Evolutionary conservation across 768 basidiomycete genomes (phyloP).

Genomic region (Lactarius sp.): DNA sequence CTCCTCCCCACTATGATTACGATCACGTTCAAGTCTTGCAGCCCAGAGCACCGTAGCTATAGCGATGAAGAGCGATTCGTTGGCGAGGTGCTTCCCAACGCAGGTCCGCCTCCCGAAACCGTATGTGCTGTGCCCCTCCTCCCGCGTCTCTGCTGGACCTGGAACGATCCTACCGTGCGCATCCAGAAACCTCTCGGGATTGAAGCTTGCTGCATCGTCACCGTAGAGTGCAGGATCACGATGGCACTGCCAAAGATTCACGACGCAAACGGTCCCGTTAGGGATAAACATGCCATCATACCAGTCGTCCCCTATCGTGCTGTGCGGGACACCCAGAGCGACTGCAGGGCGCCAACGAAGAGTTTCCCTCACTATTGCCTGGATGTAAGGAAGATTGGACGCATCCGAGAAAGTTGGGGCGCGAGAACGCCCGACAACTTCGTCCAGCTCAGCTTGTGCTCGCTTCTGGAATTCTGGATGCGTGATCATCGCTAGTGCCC

Average conservation of each 20-base stretch:
- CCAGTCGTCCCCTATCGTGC: conserved; percentile 27
- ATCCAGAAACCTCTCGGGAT: conserved; percentile 24
- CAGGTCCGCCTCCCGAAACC: conserved; percentile 24
- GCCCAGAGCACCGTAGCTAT: conserved; percentile 27
- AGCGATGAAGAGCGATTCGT: conserved; percentile 23
- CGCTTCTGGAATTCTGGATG: no score
- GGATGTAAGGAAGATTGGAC: no score
- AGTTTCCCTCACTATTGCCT: no score
- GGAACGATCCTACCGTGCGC: neutral
- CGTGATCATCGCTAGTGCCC: conserved; percentile 20
- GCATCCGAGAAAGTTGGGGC: conserved; percentile 3
- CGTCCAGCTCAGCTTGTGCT: no score
- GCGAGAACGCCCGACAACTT: neutral
- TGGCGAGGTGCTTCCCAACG: conserved; percentile 23
- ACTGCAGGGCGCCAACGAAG: neutral
- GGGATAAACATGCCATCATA: conserved; percentile 31
- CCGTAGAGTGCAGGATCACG: conserved; percentile 8
- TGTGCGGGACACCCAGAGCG: neutral
- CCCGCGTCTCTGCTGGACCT: conserved; percentile 7
- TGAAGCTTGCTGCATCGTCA: conserved; percentile 21
- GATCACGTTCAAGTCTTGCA: conserved; percentile 11
- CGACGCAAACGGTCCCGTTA: conserved; percentile 33
- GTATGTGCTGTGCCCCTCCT: conserved; percentile 19
- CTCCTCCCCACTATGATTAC: conserved; percentile 11
- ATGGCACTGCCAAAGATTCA: neutral